A percentile compares a stretch with the other conserved stretches of the same genome.
phyloP scores from a whole-genome alignment of 176 grass and related monocot genomes.

The Avena sativa region DNA sequence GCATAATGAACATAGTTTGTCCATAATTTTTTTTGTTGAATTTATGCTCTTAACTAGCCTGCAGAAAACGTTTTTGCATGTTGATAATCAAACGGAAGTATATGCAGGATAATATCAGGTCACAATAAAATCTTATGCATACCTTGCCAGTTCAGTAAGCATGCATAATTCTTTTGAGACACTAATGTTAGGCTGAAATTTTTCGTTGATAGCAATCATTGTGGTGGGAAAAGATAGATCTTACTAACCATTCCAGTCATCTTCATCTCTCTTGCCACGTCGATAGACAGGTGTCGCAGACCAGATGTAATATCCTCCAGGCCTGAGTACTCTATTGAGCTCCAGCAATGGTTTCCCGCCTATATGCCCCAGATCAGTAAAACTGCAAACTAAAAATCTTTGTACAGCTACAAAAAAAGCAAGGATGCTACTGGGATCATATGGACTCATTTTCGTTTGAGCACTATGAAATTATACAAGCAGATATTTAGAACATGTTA shows the following conservation, averaged over 20 bases:
- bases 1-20: background rate
- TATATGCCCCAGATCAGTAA: slow-evolving; percentile 32
- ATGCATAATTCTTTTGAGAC: slow-evolving; percentile 29
- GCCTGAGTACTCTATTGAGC: slow-evolving; percentile 89
- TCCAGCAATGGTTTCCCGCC: slow-evolving; percentile 92
- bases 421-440: background rate
- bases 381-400: slow-evolving; percentile 16
- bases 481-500: slow-evolving; percentile 1
- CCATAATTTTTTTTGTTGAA: slow-evolving; percentile 2
- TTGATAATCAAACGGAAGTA: slow-evolving; percentile 31
- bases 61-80: background rate
- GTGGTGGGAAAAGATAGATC: slow-evolving; percentile 19
- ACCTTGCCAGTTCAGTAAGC: slow-evolving; percentile 15
- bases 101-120: background rate
- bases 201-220: slow-evolving; percentile 10
- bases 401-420: slow-evolving; percentile 19
- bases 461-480: background rate
- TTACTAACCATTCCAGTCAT: slow-evolving; percentile 80
- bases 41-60: slow-evolving; percentile 21
- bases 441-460: slow-evolving; percentile 5
- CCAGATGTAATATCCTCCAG: slow-evolving; percentile 94
- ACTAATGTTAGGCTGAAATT: background rate
- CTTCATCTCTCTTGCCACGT: slow-evolving; percentile 62
- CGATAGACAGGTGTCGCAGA: slow-evolving; percentile 96
- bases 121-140: slow-evolving; percentile 1